Conservation (phyloP, 2,329 filamentous ascomycete species). For the Alternaria alternata region DNA sequence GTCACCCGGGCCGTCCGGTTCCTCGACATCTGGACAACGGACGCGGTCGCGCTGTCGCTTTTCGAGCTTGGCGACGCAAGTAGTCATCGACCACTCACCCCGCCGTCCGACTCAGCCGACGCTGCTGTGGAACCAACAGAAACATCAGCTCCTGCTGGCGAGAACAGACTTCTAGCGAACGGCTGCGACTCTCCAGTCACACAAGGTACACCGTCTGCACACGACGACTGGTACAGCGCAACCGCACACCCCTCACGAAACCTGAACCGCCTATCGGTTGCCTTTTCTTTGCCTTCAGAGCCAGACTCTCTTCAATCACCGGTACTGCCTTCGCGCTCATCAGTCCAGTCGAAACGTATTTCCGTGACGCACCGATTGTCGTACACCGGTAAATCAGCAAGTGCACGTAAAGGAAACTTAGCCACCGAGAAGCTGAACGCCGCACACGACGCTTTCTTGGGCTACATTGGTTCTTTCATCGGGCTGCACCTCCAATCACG, state of each 20-base stretch:
- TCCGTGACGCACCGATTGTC: slow-evolving; percentile 78
- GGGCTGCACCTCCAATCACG: slow-evolving; percentile 93
- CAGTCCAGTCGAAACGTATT: slow-evolving; percentile 54
- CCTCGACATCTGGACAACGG: slow-evolving; percentile 79
- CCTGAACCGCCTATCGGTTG: slow-evolving; percentile 43
- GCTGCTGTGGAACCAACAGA: slow-evolving; percentile 38
- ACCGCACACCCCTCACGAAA: slow-evolving; percentile 42
- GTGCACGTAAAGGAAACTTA: slow-evolving; percentile 72
- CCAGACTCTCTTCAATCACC: slow-evolving; percentile 45
- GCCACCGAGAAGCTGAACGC: slow-evolving; percentile 82
- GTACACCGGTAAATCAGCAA: slow-evolving; percentile 71
- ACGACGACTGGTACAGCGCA: slow-evolving; percentile 38
- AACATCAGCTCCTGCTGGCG: slow-evolving; percentile 33
- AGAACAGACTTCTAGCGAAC: slow-evolving; percentile 56
- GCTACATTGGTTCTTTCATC: slow-evolving; percentile 91
- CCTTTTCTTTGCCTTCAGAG: slow-evolving; percentile 51
- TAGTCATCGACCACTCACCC: slow-evolving; percentile 49
- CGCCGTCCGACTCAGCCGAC: slow-evolving; percentile 49
- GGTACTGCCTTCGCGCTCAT: slow-evolving; percentile 34
- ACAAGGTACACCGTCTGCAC: slow-evolving; percentile 45
- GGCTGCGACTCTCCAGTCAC: slow-evolving; percentile 40
- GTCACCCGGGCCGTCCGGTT: slow-evolving; percentile 92
- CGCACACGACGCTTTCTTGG: slow-evolving; percentile 87
- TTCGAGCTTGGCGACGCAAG: slow-evolving; percentile 44
- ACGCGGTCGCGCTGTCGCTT: slow-evolving; percentile 60